phyloP scores from a whole-genome alignment of 176 grass and related monocot genomes.

The Oryza glaberrima region DNA sequence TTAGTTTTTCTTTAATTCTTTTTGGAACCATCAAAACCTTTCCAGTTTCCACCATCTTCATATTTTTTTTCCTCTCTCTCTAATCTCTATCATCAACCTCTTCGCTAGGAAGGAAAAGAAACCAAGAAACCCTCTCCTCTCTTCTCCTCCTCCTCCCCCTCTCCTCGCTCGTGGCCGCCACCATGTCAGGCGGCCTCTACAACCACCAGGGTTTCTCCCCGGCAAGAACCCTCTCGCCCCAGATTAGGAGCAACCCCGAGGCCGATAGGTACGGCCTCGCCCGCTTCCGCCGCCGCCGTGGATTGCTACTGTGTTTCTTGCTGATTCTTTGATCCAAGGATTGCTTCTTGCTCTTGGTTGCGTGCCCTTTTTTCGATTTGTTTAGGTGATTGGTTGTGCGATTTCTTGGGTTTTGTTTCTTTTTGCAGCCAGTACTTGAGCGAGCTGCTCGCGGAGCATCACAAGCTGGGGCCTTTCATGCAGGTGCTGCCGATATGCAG shows the following conservation, averaged over 20 bases:
- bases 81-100: not conserved
- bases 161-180: constrained; percentile 20
- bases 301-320: constrained; percentile 21
- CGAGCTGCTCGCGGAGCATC: constrained; percentile 81
- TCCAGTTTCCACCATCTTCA: not conserved
- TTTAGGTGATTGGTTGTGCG: not conserved
- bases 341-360: constrained; percentile 14
- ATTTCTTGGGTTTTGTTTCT: not conserved
- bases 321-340: constrained; percentile 55
- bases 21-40: not conserved
- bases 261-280: constrained; percentile 59
- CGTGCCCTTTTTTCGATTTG: constrained; percentile 19
- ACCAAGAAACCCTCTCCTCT: not conserved
- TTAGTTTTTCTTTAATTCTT: not conserved
- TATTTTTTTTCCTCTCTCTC: not conserved
- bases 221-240: constrained; percentile 73
- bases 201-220: constrained; percentile 77
- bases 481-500: constrained; percentile 93
- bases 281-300: not conserved
- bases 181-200: constrained; percentile 87
- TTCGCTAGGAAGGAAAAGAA: not conserved
- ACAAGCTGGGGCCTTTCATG: constrained; percentile 90
- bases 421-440: constrained; percentile 76
- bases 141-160: not conserved
- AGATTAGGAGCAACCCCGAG: constrained; percentile 74